A percentile compares a stretch with the other conserved stretches of the same genome.
Conservation (phyloP, 2,329 filamentous ascomycete genomes). For the Stenocarpella maydis region DNA sequence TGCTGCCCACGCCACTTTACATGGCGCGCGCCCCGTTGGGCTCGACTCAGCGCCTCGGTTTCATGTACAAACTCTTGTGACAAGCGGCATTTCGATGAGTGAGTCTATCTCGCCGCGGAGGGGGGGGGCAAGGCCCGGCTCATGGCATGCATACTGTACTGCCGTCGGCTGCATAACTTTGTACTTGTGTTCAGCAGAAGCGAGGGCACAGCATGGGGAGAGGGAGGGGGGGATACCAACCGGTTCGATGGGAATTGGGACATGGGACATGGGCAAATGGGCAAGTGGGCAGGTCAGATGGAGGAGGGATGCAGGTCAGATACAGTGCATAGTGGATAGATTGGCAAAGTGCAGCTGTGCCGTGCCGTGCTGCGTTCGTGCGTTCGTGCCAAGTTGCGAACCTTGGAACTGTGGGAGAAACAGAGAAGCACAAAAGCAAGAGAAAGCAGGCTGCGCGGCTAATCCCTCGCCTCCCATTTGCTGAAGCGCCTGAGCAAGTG, state of each 20-base stretch:
- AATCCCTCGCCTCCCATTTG: background rate
- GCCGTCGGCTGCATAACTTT: background rate
- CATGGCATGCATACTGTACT: background rate
- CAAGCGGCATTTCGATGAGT: background rate
- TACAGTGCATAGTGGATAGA: no score
- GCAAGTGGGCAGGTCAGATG: slow-evolving; percentile 12
- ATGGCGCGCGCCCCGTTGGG: background rate
- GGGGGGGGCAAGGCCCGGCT: background rate
- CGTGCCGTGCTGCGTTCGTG: no score
- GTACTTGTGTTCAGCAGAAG: background rate
- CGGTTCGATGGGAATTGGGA: no score
- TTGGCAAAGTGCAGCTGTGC: no score
- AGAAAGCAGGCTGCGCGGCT: slow-evolving; percentile 23
- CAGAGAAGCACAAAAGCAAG: background rate
- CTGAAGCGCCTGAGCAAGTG: slow-evolving; percentile 22
- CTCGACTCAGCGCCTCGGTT: slow-evolving; percentile 15
- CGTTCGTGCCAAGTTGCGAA: background rate
- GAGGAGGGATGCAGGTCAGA: background rate
- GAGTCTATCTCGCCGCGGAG: background rate
- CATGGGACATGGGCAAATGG: no score
- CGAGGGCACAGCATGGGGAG: background rate
- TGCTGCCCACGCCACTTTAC: slow-evolving; percentile 8
- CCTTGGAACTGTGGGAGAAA: background rate
- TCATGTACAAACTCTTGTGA: background rate
- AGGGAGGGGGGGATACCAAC: background rate